Conservation (phyloP, 1,284 basidiomycete genomes). For the Schizopora paradoxa region DNA sequence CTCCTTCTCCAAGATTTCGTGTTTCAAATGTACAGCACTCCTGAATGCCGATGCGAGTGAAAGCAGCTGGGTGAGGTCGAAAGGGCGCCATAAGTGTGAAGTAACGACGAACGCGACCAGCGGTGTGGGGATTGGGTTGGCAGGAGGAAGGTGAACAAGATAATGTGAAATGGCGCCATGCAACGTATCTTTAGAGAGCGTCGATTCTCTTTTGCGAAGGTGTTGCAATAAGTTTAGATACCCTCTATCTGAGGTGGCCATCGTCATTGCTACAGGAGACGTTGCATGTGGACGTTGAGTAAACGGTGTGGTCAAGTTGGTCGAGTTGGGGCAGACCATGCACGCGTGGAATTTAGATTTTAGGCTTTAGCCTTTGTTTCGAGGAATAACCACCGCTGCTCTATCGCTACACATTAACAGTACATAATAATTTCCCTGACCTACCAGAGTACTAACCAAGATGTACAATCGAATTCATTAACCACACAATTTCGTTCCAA, state of each 20-base stretch:
- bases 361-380: too few species aligned
- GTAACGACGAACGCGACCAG: conserved; percentile 61
- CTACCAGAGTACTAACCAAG: too few species aligned
- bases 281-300: too few species aligned
- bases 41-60: conserved; percentile 54
- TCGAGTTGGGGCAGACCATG: too few species aligned
- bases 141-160: conserved; percentile 45
- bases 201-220: conserved; percentile 44
- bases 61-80: conserved; percentile 46
- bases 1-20: conserved; percentile 35
- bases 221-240: conserved; percentile 53
- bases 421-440: too few species aligned
- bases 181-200: conserved; percentile 45
- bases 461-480: too few species aligned
- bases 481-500: conserved; percentile 44
- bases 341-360: too few species aligned
- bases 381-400: too few species aligned
- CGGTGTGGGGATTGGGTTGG: conserved; percentile 52
- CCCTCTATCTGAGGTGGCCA: conserved; percentile 31
- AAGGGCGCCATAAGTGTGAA: conserved; percentile 50
- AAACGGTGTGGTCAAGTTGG: too few species aligned
- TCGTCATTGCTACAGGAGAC: too few species aligned
- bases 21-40: conserved; percentile 56
- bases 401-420: too few species aligned
- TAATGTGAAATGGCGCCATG: conserved; percentile 60